Base-by-base conservation (phyloP, 306 rosid species). In the Aeschynomene evenia region DNA sequence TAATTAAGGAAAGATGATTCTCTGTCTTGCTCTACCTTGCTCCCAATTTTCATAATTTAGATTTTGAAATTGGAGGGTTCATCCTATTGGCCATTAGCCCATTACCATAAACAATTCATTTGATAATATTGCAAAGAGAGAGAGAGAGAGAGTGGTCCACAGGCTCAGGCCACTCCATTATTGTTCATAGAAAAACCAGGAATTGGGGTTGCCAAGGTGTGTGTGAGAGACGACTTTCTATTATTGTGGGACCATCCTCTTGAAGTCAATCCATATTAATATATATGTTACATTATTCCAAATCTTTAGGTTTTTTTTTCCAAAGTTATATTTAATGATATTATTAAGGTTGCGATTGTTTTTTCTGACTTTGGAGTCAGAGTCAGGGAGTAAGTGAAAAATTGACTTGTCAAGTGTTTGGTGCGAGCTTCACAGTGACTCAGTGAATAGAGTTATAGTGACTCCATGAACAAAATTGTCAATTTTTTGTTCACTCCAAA, bases 221-320 rank as follows among this genome's bases (percentile, higher is more conserved):
- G 24, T 7, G 11, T 16, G 33, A 13, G 40, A 21, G 40, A 29
- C 43, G 28, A 48, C 16, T 43, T 48, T 52, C 5, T 34, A 29
- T 56, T 31, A 7, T 43, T 55, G 37, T 49, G 39, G 70, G 56
- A 13, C 46, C 76, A 21, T 0, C 48, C 23, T 15, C 42, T 52
- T 10, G 31, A 61, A 69, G 81, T 77, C 81, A 77, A 70, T 43
- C 43, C 13, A 6, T n/a, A n/a, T 42, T 12, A 59, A 19, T 5
- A 18, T 36, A 28, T 24, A 36, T 63, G 13, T 14, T 23, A 23
- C n/a, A 40, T 26, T 19, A 40, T 26, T 19, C 3, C 40, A 63
- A 40, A 22, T 14, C 1, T 3, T n/a, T n/a, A n/a, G n/a, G n/a
- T n/a, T n/a, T 37, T 21, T 40, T 18, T 34, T 66, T 16, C 53